A percentile compares a stretch with the other conserved stretches of the same genome.
These are phyloP conservation scores for Mrakia frigida DNA, from an alignment of 768 basidiomycete species.

Conservation along the genomic window DNA sequence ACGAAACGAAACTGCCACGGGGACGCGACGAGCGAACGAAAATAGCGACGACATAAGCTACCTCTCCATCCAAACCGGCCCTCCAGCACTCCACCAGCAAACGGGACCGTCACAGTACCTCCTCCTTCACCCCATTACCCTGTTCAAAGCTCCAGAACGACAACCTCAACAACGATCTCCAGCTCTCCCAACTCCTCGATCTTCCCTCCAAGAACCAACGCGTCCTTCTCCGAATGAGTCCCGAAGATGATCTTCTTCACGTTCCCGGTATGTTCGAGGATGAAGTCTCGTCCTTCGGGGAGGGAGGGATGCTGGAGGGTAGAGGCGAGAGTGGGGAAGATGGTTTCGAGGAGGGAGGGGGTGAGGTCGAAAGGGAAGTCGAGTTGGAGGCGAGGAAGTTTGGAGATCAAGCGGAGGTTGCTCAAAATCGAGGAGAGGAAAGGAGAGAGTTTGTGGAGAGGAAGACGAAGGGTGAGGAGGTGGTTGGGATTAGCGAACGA, in stretches of 20 bases:
- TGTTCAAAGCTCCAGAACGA: neutral
- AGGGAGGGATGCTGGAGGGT: neutral
- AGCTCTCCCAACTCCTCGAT: conserved; percentile 1
- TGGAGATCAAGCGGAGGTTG: neutral
- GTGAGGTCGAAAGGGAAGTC: neutral
- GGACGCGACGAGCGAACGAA: too few relatives aligned
- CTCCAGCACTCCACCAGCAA: too few relatives aligned
- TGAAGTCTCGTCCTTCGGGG: neutral
- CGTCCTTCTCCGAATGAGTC: neutral
- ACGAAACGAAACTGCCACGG: too few relatives aligned
- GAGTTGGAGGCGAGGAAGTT: neutral
- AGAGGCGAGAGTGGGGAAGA: neutral
- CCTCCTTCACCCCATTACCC: too few relatives aligned
- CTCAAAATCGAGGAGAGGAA: neutral
- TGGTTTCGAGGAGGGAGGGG: neutral
- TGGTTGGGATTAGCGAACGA: neutral
- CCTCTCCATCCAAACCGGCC: too few relatives aligned
- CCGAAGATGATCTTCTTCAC: neutral
- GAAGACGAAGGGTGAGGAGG: neutral
- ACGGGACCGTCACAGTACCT: too few relatives aligned
- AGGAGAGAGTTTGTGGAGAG: neutral
- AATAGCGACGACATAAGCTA: too few relatives aligned
- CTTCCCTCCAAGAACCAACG: neutral
- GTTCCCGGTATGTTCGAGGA: neutral
- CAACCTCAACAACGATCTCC: neutral